Base-by-base conservation (phyloP, 768 basidiomycete genomes). In the Tricholoma terreum region DNA sequence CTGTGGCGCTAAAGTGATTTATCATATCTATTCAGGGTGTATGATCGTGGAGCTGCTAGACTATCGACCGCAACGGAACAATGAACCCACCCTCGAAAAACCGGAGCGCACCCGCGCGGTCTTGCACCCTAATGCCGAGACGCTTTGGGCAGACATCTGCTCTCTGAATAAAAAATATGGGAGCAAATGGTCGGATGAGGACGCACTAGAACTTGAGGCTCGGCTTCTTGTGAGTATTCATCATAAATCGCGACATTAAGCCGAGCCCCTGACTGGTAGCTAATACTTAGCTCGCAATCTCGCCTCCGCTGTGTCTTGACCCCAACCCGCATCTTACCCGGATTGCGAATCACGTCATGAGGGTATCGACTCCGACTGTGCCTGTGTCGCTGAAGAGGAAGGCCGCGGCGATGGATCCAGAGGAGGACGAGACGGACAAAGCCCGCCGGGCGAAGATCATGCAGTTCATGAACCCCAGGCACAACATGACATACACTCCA, bases 21-120 rank as follows among this genome's bases (percentile, higher is more conserved):
- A 45, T 57, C 27, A 22, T 36, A 52, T 36, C 40, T 52, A 52
- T 2, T 5, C 52, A 94, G 92, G 92, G 35, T 91, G 90, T 64
- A 84, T 94, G 81, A 80, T 94, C 57, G 92, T 92, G 1, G 91
- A 94, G 67, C 78, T 93, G 22, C 75, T 88, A 34, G 90, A 94
- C 66, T 89, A 89, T 65, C 80, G 90, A 9, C 83, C 85, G 6
- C 77, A 80, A 54, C 79, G 74, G 65, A 69, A 67, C 54, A 84
- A 81, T 56, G 86, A 90, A 33, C 75, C 80, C n/a, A 66, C 76
- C 0, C 77, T 81, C 12, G 84, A 81, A 63, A 81, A 78, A 60
- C 84, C 86, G 1, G 81, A 85, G 60, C 75, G 71, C 59, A 86
- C 86, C 50, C 86, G 88, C 50, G 85, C 89, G 10, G 85, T 92